Percentiles rank a stretch among this genome's conserved stretches.
phyloP scores from a whole-genome alignment of 768 basidiomycete genomes.

The Suillus tomentosus region DNA sequence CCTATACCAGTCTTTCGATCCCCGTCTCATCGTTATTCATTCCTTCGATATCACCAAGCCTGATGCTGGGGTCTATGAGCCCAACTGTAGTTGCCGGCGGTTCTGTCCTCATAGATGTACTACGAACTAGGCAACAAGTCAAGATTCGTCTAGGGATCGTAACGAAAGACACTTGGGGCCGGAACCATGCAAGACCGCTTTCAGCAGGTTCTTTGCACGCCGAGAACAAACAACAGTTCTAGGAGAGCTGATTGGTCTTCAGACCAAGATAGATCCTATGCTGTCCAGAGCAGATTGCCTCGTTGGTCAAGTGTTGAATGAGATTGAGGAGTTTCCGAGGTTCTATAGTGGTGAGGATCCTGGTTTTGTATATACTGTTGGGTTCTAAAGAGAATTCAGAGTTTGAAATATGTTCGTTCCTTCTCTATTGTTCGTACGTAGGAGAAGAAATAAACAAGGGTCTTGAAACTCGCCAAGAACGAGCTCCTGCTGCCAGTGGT shows the following conservation, averaged over 20 bases:
- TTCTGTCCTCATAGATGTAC: constrained; percentile 89
- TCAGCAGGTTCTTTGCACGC: no score
- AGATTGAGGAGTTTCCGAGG: neutral
- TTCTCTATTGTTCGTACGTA: constrained; percentile 95
- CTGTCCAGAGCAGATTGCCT: neutral
- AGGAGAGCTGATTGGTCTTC: no score
- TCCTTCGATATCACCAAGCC: constrained; percentile 98
- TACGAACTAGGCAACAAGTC: constrained; percentile 84
- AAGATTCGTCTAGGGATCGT: constrained; percentile 98
- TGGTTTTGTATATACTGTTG: fast-evolving
- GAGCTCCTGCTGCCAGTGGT: constrained; percentile 77
- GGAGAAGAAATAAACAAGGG: constrained; percentile 96
- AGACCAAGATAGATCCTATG: no score
- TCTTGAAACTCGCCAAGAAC: constrained; percentile 86
- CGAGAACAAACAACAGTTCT: no score
- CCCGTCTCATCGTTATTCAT: constrained; percentile 95
- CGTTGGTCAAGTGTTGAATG: neutral
- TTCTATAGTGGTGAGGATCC: neutral
- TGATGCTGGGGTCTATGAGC: constrained; percentile 90
- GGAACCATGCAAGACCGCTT: constrained; percentile 51
- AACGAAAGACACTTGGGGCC: constrained; percentile 90
- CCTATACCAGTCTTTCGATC: constrained; percentile 54
- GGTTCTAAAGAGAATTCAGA: neutral
- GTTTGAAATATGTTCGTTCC: constrained; percentile 90
- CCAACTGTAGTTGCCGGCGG: constrained; percentile 79